phyloP scores from a whole-genome alignment of 2,329 filamentous ascomycete genomes.

The Botrytis aclada region DNA sequence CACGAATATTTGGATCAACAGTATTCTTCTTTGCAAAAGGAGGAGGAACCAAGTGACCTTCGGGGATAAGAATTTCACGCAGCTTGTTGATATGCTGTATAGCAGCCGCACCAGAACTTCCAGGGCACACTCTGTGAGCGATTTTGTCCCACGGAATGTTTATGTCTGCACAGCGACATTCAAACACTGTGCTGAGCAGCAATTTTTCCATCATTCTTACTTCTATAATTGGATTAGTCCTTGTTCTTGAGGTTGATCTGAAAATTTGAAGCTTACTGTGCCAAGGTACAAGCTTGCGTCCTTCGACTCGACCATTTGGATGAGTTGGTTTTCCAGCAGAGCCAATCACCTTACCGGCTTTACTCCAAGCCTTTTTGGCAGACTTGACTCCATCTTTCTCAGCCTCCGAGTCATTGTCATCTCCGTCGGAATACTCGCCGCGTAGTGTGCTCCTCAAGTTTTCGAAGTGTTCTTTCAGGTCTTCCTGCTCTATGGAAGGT shows the following conservation, averaged over 20 bases:
- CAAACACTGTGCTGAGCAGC: conserved; percentile 43
- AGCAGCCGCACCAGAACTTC: conserved; percentile 28
- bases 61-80: conserved; percentile 27
- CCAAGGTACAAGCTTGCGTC: conserved; percentile 45
- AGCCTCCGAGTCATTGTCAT: not conserved
- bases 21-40: conserved; percentile 24
- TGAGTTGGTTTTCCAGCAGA: conserved; percentile 15
- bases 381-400: not conserved
- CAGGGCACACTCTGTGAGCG: conserved; percentile 32
- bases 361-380: not conserved
- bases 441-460: not conserved
- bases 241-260: not conserved
- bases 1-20: conserved; percentile 26
- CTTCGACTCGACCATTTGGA: conserved; percentile 38
- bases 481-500: not conserved
- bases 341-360: not conserved
- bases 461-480: not conserved
- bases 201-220: conserved; percentile 48
- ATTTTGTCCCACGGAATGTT: conserved; percentile 32
- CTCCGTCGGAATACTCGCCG: not conserved
- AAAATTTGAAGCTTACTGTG: conserved; percentile 39
- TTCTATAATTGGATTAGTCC: conserved; percentile 35
- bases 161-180: conserved; percentile 32
- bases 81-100: conserved; percentile 32
- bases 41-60: conserved; percentile 37